phyloP scores from a whole-genome alignment of 2,329 filamentous ascomycete species.

The Penicillium sp. region DNA sequence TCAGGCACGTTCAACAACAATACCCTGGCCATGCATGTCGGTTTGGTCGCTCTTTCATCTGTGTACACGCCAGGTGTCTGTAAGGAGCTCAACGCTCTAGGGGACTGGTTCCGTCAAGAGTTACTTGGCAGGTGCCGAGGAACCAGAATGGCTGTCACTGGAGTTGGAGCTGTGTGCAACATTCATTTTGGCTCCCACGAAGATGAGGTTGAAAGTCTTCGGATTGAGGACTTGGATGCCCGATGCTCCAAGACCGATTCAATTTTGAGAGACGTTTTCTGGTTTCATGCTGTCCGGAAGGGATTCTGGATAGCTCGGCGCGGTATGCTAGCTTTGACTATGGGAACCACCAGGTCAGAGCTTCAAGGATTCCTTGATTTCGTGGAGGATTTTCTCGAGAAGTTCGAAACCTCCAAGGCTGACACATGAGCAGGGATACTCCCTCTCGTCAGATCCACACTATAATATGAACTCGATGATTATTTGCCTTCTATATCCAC shows the following conservation, averaged over 20 bases:
- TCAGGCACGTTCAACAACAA: constrained; percentile 71
- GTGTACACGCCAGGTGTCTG: constrained; percentile 23
- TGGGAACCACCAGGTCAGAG: constrained; percentile 1
- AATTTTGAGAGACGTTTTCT: neutral
- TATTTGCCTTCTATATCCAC: neutral
- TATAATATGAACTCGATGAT: neutral
- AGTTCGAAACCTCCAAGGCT: neutral
- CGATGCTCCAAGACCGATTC: neutral
- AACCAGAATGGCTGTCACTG: neutral
- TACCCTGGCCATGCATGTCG: constrained; percentile 58
- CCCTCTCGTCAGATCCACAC: neutral
- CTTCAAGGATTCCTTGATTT: neutral
- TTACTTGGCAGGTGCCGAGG: neutral
- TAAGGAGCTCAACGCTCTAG: constrained; percentile 25
- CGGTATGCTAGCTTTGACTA: neutral
- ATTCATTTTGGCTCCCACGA: neutral
- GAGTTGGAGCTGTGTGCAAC: neutral
- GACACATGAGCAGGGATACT: neutral
- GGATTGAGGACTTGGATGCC: neutral
- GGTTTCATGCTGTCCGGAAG: neutral
- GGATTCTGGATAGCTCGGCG: constrained; percentile 3
- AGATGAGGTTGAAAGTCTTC: neutral
- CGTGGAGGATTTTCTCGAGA: neutral
- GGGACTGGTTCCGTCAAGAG: constrained; percentile 22
- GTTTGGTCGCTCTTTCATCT: constrained; percentile 35